Base-by-base conservation (phyloP, 805 yeast species). In the Candida stauntonica region DNA sequence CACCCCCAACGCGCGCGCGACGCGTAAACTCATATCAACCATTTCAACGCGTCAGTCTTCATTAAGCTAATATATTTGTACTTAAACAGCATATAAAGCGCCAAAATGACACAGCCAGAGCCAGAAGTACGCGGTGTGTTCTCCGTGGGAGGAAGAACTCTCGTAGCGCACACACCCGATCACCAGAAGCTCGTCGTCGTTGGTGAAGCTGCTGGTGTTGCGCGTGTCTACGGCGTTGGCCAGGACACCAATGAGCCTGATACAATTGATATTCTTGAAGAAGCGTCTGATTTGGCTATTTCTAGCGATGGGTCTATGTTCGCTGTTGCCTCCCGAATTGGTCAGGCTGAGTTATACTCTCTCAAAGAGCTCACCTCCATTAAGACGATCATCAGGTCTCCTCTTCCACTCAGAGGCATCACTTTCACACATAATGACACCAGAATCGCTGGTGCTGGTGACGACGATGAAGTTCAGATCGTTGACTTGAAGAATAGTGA, bases 401-500 rank as follows among this genome's bases (percentile, higher is more conserved):
- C 51, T 7, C 36, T 55, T 5, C 55, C 60, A 59, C 51, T 79
- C 17, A 61, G 84, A 45, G 80, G 74, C 46, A 68, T 75, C 7
- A 63, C 62, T 12, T 72, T 77, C 50, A 74, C 81, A 17, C 84
- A 82, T 47, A 75, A 73, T 35, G 87, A 83, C 0, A 70, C 73
- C 26, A 64, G 75, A 54, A 64, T 70, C 1, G 64, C 78, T 1
- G 70, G 77, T 42, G 88, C 81, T 18, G 89, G 91, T 28, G 85
- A 81, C 46, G 83, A 77, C 45, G 70, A 73, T 31, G 77, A 77
- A 39, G 58, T 83, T 29, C 63, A 66, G 3, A 52, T 81, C 3
- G 55, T 79, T 1, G 76, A 73, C 36, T 47, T 69, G 26, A 51
- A 52, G 17, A 62, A 63, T 12, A 35, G 24, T 14, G 42, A 35